phyloP scores from a whole-genome alignment of 179 eudicot species.

The Carnegiea gigantea region DNA sequence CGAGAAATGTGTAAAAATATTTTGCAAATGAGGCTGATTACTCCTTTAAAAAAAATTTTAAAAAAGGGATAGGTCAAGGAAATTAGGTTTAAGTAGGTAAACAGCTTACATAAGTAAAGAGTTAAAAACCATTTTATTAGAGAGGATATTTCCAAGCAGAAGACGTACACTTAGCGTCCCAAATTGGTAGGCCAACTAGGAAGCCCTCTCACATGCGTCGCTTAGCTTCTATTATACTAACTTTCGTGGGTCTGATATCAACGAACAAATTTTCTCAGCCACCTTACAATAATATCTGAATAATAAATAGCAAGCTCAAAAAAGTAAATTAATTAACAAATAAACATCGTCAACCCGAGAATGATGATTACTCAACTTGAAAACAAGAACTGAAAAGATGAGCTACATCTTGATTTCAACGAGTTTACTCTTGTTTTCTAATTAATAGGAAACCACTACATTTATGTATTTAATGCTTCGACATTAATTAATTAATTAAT shows the following conservation, averaged over 20 bases:
- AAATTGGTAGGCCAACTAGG: constrained; percentile 7
- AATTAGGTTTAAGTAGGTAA: not conserved
- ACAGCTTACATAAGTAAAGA: not conserved
- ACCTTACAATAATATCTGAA: not conserved
- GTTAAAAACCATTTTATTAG: not conserved
- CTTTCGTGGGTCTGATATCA: not conserved
- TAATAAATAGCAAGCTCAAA: not conserved
- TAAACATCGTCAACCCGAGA: not conserved
- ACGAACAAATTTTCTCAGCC: not conserved
- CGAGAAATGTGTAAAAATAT: too few relatives aligned
- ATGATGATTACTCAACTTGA: not conserved
- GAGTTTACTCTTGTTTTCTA: too few relatives aligned
- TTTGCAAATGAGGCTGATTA: not conserved
- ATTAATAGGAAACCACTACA: too few relatives aligned
- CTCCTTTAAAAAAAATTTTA: too few relatives aligned
- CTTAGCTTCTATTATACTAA: not conserved
- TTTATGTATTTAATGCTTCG: too few relatives aligned
- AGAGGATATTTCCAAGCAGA: not conserved
- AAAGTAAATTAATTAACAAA: not conserved
- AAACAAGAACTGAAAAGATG: too few relatives aligned
- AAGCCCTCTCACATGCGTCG: not conserved
- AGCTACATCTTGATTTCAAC: too few relatives aligned
- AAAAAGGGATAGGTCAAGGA: not conserved
- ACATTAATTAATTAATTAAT: too few relatives aligned
- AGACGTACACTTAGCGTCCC: not conserved